Evolutionary conservation across 179 eudicot genomes (phyloP), one percentile per base, ranked within the genome.

Genomic region (Beta lomatogona): DNA sequence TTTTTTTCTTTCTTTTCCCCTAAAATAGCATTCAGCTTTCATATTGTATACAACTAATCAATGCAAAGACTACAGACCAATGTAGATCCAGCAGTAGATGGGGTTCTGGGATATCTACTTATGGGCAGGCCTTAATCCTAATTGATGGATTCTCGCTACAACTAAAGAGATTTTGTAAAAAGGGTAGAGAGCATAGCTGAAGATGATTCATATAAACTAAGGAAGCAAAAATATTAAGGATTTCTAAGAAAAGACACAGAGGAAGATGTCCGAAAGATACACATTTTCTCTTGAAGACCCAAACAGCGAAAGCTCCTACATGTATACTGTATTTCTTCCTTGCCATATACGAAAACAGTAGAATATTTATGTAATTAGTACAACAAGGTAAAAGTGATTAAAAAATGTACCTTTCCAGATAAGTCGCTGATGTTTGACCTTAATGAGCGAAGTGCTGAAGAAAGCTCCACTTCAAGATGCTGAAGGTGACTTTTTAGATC

Each of bases 391-490:
- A 16, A 14, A 45, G 54, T n/a, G 22, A 19, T 28, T 54, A 52
- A n/a, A 63, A 53, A 48, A 12, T 73, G 41, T 60, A 89, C 94
- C 91, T 93, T 89, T 65, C 85, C 68, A 82, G 75, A 79, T 71
- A 48, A 15, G 64, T 67, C 86, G 74, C 71, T 81, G 73, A 77
- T 73, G 80, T 83, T 89, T 79, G 95, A 90, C 85, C 83, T 89
- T 68, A 95, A 60, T 75, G 88, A 84, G 60, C 28, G 76, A 73
- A 96, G 90, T 53, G 88, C 88, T 65, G 93, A 89, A 74, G 90
- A 79, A 31, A 96, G 97, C 86, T 96, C 94, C 66, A 76, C 77
- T 87, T 91, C 89, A 74, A 96, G 85, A 71, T 90, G 83, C 80
- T 91, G 90, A 88, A 96, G 92, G 58, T 91, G 95, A 81, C 80